Evolutionary conservation across 2,329 filamentous ascomycete species (phyloP), one percentile per base, ranked within the genome.

Genomic region (Incumbomyces delicatus): DNA sequence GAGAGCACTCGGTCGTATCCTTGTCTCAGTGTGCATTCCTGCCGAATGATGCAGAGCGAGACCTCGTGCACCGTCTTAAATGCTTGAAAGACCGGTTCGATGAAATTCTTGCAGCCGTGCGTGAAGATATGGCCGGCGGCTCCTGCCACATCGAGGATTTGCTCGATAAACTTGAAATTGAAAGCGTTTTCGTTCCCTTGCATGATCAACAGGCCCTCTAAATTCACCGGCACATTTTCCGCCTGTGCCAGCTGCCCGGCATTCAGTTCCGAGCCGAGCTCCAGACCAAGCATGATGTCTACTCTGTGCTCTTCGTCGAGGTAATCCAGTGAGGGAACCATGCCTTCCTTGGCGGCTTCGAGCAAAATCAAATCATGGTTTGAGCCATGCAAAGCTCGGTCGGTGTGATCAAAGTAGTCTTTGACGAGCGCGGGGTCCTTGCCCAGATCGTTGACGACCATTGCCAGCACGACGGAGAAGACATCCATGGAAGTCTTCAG

Each of bases 181-280:
- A 66, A 65, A 4, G 58, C 63, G 11, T 56, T 55, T 16, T 55
- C 42, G 17, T 58, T 47, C 6, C 53, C 56, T 14, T 48, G 46
- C 47, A 65, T 55, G 2, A 49, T 41, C 6, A 52, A 39, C 3
- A 67, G 49, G 27, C 55, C 55, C 20, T 53, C 45, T 10, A 68
- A 48, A 33, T 58, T 63, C 10, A 50, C 57, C 12, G 53, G 64
- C 1, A 60, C 57, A 48, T 60, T 65, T 49, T 68, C 65, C 1
- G 60, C 66, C 45, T 68, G 66, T 2, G 62, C 65, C 2, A 68
- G 44, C 49, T 68, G 66, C 1, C 61, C 60, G 13, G 66, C 59
- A 50, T 67, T 67, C 40, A 68, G 56, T 16, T 59, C 55, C 12
- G 62, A 58, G 2, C 64, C 65, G 14, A 67, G 55, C 44, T 60